Evolutionary conservation across 2,329 filamentous ascomycete genomes (phyloP).

Genomic region (Epichloe typhina): DNA sequence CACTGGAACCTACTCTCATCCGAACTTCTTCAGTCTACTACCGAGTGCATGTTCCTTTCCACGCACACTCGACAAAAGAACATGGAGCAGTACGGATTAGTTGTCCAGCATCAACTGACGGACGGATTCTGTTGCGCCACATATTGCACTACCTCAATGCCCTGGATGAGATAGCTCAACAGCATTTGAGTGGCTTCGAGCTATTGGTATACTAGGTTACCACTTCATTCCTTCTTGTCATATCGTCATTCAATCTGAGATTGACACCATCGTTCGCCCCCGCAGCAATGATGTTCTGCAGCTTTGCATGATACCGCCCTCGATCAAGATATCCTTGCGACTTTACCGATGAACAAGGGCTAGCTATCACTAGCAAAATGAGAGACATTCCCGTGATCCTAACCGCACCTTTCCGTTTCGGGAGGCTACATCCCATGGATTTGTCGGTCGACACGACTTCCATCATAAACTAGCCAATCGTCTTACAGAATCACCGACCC

Average conservation of each 20-base stretch:
- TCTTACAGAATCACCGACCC: conserved; percentile 6
- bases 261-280: not conserved
- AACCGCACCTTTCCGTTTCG: not conserved
- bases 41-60: not conserved
- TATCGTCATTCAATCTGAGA: not conserved
- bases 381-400: not conserved
- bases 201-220: not conserved
- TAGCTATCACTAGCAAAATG: no score
- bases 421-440: not conserved
- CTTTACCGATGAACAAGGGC: not conserved
- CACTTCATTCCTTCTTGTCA: not conserved
- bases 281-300: conserved; percentile 4
- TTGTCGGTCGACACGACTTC: not conserved
- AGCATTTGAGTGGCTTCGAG: no score
- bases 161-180: not conserved
- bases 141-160: not conserved
- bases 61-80: no score
- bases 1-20: not conserved
- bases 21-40: no score
- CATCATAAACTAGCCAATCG: conserved; percentile 10
- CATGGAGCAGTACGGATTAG: no score
- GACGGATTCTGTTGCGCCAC: not conserved
- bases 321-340: not conserved
- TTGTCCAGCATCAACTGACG: not conserved
- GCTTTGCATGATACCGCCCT: not conserved